Percentiles rank a stretch among this genome's conserved stretches.
Conservation (phyloP, 768 basidiomycete species). For the Tubosaeta sp. region DNA sequence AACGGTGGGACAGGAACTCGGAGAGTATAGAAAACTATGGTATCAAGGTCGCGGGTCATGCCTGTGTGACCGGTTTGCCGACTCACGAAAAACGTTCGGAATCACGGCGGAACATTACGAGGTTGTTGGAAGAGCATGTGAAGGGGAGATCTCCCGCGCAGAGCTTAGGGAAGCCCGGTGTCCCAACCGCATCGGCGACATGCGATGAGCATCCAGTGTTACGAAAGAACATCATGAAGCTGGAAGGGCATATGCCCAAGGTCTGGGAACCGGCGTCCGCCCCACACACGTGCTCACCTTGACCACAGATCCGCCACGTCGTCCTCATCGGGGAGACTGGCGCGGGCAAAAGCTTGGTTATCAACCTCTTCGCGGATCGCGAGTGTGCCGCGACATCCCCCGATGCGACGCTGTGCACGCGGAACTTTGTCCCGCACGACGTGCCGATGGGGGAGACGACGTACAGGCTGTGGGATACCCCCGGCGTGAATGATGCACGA, state of each 20-base stretch:
- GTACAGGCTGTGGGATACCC: constrained; percentile 32
- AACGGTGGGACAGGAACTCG: no score
- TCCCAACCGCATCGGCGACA: no score
- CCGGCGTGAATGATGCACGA: constrained; percentile 21
- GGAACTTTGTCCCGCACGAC: constrained; percentile 9
- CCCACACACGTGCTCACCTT: not conserved
- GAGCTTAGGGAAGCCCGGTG: no score
- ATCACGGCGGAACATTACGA: no score
- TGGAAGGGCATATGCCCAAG: not conserved
- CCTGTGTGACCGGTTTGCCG: no score
- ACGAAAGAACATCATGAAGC: no score
- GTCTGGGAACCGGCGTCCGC: constrained; percentile 1
- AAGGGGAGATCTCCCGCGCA: no score
- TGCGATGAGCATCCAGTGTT: constrained; percentile 8
- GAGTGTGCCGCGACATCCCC: constrained; percentile 25
- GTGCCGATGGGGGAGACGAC: constrained; percentile 13
- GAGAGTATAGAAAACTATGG: no score
- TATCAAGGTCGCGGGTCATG: no score
- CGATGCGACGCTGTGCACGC: constrained; percentile 31
- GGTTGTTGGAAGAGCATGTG: no score
- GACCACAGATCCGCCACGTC: constrained; percentile 24
- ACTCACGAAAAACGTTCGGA: no score
- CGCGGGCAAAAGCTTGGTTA: constrained; percentile 38
- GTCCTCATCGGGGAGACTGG: constrained; percentile 35
- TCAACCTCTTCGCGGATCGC: constrained; percentile 35